phyloP scores from a whole-genome alignment of 2,329 filamentous ascomycete species.

The Trichoderma koningiopsis region DNA sequence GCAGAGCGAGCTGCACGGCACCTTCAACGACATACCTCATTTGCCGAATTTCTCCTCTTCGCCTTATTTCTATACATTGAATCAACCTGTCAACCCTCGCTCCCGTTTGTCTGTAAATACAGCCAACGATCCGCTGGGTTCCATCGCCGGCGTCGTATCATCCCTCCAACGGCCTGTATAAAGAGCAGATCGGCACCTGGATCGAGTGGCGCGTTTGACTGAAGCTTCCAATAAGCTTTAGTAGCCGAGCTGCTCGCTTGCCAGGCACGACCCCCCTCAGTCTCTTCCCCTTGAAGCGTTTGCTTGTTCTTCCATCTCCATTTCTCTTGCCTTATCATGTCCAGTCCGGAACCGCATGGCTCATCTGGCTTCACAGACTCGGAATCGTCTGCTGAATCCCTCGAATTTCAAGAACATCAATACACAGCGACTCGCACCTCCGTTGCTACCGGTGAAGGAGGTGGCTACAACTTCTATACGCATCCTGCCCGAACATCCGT shows the following conservation, averaged over 20 bases:
- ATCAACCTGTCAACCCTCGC: background rate
- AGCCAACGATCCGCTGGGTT: background rate
- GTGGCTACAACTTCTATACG: slow-evolving; percentile 50
- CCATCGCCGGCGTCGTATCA: background rate
- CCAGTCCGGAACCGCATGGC: slow-evolving; percentile 32
- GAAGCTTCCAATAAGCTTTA: slow-evolving; percentile 29
- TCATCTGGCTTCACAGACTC: slow-evolving; percentile 34
- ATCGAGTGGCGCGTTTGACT: slow-evolving; percentile 29
- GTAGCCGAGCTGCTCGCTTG: slow-evolving; percentile 28
- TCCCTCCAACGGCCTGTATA: background rate
- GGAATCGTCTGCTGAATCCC: slow-evolving; percentile 30
- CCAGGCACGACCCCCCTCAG: slow-evolving; percentile 27
- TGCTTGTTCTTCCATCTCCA: background rate
- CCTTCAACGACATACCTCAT: background rate
- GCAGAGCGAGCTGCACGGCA: background rate
- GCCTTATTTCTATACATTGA: background rate
- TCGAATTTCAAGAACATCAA: slow-evolving; percentile 21
- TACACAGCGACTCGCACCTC: slow-evolving; percentile 33
- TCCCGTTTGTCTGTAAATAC: background rate
- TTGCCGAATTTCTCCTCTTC: background rate
- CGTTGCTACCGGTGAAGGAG: slow-evolving; percentile 38
- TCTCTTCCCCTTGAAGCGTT: background rate
- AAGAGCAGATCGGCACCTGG: slow-evolving; percentile 24
- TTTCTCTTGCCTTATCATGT: slow-evolving; percentile 21
- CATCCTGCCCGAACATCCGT: slow-evolving; percentile 45